Conservation (phyloP, 306 rosid genomes). For the Fagus sylvatica region DNA sequence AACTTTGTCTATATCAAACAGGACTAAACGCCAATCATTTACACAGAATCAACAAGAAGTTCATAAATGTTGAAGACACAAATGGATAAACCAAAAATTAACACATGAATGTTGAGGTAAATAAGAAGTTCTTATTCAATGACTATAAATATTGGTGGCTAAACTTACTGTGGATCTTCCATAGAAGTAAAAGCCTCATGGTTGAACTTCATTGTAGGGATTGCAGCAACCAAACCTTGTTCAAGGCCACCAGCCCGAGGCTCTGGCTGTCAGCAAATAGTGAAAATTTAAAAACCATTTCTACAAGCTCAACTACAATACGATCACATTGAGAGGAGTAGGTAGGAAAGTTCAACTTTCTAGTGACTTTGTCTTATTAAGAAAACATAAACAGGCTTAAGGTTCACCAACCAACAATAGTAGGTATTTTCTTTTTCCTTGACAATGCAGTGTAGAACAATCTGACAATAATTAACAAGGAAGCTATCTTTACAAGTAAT, state of each 20-base stretch:
- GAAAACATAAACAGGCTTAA: background rate
- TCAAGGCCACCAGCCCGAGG: slow-evolving; percentile 61
- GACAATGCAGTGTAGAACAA: background rate
- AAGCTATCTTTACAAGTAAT: slow-evolving; percentile 3
- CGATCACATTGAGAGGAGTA: slow-evolving; percentile 9
- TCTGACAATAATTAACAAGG: background rate
- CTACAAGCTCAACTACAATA: slow-evolving; percentile 19
- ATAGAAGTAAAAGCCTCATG: slow-evolving; percentile 77
- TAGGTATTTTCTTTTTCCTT: background rate
- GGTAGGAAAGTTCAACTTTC: background rate
- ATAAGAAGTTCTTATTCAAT: background rate
- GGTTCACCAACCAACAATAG: background rate
- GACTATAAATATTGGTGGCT: slow-evolving; percentile 8
- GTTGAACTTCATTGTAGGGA: slow-evolving; percentile 86
- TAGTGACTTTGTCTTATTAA: background rate
- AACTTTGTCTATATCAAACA: background rate
- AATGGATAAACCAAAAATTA: background rate
- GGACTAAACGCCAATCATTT: background rate
- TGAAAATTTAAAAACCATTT: slow-evolving; percentile 42
- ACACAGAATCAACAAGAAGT: background rate
- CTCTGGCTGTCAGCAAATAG: slow-evolving; percentile 83
- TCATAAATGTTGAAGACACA: background rate
- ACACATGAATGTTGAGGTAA: background rate
- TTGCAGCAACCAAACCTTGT: slow-evolving; percentile 79
- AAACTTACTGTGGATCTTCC: slow-evolving; percentile 84